Conservation (phyloP, 768 basidiomycete genomes). For the Mycena floridula region DNA sequence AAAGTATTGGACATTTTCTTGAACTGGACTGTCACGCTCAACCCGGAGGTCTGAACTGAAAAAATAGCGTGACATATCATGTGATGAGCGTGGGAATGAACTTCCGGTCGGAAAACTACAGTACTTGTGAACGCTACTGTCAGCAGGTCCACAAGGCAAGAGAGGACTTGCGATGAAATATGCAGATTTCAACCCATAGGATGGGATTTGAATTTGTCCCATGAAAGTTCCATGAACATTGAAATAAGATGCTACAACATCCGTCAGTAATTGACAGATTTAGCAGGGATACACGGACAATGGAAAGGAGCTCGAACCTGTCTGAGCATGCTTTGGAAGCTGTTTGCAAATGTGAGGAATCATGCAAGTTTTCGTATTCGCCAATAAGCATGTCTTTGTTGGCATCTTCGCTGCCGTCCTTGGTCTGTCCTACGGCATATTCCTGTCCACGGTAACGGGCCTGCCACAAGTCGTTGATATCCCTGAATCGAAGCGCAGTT, state of each 20-base stretch:
- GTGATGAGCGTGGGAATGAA: too few species aligned
- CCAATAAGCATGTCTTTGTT: conserved; percentile 11
- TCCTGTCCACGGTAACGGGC: conserved; percentile 11
- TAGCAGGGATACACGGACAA: too few species aligned
- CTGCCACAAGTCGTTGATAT: not conserved
- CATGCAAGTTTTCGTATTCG: conserved; percentile 11
- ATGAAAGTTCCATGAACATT: conserved; percentile 17
- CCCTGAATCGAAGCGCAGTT: not conserved
- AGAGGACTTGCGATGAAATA: conserved; percentile 21
- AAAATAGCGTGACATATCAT: too few species aligned
- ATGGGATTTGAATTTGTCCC: conserved; percentile 10
- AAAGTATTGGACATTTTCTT: too few species aligned
- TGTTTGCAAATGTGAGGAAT: not conserved
- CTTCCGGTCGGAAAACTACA: too few species aligned
- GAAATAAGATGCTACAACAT: conserved; percentile 21
- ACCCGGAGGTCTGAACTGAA: too few species aligned
- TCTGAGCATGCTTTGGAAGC: conserved; percentile 1
- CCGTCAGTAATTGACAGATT: too few species aligned
- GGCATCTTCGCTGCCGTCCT: conserved; percentile 6
- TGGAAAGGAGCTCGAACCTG: too few species aligned
- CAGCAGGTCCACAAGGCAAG: conserved; percentile 16
- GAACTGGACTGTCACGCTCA: too few species aligned
- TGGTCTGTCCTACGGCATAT: conserved; percentile 15
- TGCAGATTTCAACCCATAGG: conserved; percentile 7
- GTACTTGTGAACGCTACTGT: conserved; percentile 17